Conservation (phyloP, 352 stramenopile genomes). For the Phytopythium ostracodes region DNA sequence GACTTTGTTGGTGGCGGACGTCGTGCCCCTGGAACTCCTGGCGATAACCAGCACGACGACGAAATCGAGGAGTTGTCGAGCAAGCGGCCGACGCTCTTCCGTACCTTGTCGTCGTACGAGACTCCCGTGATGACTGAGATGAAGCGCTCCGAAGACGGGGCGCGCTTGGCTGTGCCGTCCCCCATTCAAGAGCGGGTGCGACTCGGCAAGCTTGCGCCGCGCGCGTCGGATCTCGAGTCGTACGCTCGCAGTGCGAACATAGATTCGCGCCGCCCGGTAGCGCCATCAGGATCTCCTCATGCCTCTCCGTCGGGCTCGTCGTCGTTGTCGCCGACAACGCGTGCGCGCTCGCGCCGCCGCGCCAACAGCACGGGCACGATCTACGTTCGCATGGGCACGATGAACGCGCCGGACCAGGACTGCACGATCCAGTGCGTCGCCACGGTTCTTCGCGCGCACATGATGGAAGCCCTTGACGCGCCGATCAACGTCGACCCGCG, state of each 20-base stretch:
- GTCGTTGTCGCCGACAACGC: constrained; percentile 8
- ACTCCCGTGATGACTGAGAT: constrained; percentile 62
- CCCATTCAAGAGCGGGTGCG: constrained; percentile 70
- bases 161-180: constrained; percentile 33
- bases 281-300: neutral
- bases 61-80: constrained; percentile 23
- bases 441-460: constrained; percentile 93
- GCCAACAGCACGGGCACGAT: constrained; percentile 96
- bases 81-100: constrained; percentile 60
- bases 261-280: neutral
- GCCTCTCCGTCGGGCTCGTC: neutral
- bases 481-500: constrained; percentile 43
- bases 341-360: constrained; percentile 64
- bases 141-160: constrained; percentile 19
- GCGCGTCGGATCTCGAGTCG: constrained; percentile 50
- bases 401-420: constrained; percentile 95
- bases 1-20: constrained; percentile 21
- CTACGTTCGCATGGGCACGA: constrained; percentile 89
- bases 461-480: constrained; percentile 82
- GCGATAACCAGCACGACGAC: constrained; percentile 32
- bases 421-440: constrained; percentile 95
- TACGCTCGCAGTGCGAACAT: constrained; percentile 30
- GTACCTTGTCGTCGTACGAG: constrained; percentile 78
- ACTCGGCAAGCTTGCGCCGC: constrained; percentile 36
- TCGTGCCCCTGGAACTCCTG: constrained; percentile 10